These are phyloP conservation scores for Candida ipomoeae DNA, from an alignment of 805 yeast species.

Conservation along the genomic window DNA sequence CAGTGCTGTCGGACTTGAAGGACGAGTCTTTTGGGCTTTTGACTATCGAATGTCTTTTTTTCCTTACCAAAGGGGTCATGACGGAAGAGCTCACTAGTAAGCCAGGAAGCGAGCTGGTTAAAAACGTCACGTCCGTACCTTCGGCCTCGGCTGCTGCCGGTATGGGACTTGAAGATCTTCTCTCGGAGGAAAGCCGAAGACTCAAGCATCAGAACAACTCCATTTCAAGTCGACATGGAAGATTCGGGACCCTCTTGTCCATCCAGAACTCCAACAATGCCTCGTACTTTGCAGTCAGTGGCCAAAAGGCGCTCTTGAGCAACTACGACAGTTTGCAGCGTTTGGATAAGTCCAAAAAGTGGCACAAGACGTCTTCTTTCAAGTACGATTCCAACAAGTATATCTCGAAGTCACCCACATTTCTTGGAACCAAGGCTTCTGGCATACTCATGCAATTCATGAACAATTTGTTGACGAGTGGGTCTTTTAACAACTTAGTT, in stretches of 20 bases:
- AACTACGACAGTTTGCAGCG: conserved; percentile 53
- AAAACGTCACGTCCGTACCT: conserved; percentile 9
- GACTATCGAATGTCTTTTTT: conserved; percentile 65
- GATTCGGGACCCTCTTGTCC: conserved; percentile 84
- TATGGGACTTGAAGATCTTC: conserved; percentile 44
- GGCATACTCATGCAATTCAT: conserved; percentile 44
- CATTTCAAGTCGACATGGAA: conserved; percentile 73
- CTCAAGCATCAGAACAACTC: conserved; percentile 45
- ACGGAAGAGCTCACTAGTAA: conserved; percentile 6
- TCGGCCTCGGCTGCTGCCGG: conserved; percentile 31
- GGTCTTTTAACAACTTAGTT: conserved; percentile 68
- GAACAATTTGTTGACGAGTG: conserved; percentile 56
- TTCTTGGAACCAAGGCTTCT: conserved; percentile 27
- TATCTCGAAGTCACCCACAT: conserved; percentile 20
- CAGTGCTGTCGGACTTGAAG: conserved; percentile 61
- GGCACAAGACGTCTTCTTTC: conserved; percentile 46
- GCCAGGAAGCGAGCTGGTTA: background rate
- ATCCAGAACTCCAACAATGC: conserved; percentile 55
- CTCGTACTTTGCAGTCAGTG: conserved; percentile 61
- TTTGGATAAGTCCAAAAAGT: conserved; percentile 64
- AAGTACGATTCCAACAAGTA: conserved; percentile 41
- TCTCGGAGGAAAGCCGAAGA: conserved; percentile 58
- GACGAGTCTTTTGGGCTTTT: conserved; percentile 55
- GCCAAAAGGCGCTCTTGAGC: conserved; percentile 59
- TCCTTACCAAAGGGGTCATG: conserved; percentile 52